phyloP scores from a whole-genome alignment of 2,329 filamentous ascomycete species.

The Colletotrichum tofieldiae region DNA sequence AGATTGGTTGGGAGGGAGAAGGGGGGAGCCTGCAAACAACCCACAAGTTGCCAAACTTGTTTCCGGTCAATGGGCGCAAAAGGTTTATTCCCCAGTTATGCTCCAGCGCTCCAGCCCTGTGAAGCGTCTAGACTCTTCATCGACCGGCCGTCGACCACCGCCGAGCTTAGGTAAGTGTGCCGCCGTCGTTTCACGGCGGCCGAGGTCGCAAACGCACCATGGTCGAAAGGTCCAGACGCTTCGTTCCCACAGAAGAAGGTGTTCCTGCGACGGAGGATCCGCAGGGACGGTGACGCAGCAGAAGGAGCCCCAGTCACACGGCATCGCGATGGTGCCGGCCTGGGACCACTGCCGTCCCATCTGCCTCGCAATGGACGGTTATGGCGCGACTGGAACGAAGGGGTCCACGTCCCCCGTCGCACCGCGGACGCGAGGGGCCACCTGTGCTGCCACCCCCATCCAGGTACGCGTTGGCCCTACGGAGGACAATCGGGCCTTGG shows the following conservation, averaged over 20 bases:
- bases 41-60: slow-evolving; percentile 14
- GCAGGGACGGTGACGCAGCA: slow-evolving; percentile 14
- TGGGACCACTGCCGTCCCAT: neutral
- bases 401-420: slow-evolving; percentile 12
- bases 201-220: neutral
- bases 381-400: slow-evolving; percentile 24
- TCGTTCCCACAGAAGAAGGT: slow-evolving; percentile 16
- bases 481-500: neutral
- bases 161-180: slow-evolving; percentile 12
- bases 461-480: slow-evolving; percentile 10
- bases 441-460: slow-evolving; percentile 16
- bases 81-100: slow-evolving; percentile 6
- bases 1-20: neutral
- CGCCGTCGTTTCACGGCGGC: slow-evolving; percentile 32
- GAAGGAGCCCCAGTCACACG: neutral
- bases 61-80: neutral
- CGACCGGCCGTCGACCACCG: slow-evolving; percentile 14
- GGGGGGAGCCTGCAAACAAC: neutral
- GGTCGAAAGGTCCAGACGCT: slow-evolving; percentile 8
- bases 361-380: slow-evolving; percentile 4
- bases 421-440: slow-evolving; percentile 24
- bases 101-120: slow-evolving; percentile 38
- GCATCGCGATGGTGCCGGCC: neutral
- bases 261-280: neutral
- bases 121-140: slow-evolving; percentile 41